A percentile compares a stretch with the other conserved stretches of the same genome.
phyloP scores from a whole-genome alignment of 306 rosid species.

The Herpetospermum pedunculosum region DNA sequence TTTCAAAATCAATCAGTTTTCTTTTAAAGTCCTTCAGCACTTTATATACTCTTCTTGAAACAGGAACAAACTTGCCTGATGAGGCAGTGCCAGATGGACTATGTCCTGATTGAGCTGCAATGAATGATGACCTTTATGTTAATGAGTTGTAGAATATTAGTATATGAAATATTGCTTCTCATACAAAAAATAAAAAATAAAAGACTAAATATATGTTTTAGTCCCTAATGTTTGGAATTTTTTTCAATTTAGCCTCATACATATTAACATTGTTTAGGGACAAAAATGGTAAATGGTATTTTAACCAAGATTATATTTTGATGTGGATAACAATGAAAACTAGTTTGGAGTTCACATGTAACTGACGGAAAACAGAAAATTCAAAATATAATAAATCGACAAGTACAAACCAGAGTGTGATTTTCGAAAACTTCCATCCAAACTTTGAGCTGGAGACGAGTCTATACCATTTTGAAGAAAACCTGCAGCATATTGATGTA shows the following conservation, averaged over 20 bases:
- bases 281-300: background rate
- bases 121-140: constrained; percentile 18
- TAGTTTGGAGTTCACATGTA: background rate
- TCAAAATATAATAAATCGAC: background rate
- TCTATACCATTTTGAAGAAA: constrained; percentile 59
- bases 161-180: background rate
- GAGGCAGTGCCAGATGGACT: constrained; percentile 52
- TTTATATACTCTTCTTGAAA: constrained; percentile 54
- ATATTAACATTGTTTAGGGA: background rate
- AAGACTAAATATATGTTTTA: background rate
- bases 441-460: constrained; percentile 56
- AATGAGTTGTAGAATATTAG: background rate
- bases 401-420: constrained; percentile 50
- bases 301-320: too few species aligned
- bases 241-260: background rate
- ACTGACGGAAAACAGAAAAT: background rate
- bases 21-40: constrained; percentile 66
- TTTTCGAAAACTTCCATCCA: constrained; percentile 75
- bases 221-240: background rate
- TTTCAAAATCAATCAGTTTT: constrained; percentile 51
- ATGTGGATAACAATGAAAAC: too few species aligned
- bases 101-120: constrained; percentile 53
- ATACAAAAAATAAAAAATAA: background rate
- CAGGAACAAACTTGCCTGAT: constrained; percentile 39
- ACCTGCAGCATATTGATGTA: constrained; percentile 28